Evolutionary conservation across 2,329 filamentous ascomycete species (phyloP).

Genomic region (Piedraia hortae): DNA sequence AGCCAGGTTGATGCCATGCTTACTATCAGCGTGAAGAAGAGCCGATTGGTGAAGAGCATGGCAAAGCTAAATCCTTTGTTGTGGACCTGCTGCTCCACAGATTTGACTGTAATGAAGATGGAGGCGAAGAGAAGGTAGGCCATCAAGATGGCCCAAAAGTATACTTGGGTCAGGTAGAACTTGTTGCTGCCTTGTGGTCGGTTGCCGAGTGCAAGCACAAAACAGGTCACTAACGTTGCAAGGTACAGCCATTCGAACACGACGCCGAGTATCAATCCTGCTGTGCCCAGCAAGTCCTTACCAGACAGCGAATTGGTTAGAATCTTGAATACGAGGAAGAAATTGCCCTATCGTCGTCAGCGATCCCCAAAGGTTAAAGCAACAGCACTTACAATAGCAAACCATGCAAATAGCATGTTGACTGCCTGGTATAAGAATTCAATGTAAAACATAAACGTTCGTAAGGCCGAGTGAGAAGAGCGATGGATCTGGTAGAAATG

Average conservation of each 20-base stretch:
- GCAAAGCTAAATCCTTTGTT: conserved; percentile 35
- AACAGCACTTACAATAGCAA: conserved; percentile 39
- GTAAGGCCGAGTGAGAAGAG: conserved; percentile 61
- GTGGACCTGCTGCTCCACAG: conserved; percentile 47
- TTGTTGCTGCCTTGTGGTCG: conserved; percentile 78
- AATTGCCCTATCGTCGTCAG: conserved; percentile 37
- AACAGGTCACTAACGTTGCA: conserved; percentile 73
- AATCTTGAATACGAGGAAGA: conserved; percentile 97
- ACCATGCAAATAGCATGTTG: conserved; percentile 98
- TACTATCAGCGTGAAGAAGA: conserved; percentile 84
- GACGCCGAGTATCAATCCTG: conserved; percentile 56
- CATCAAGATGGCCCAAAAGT: conserved; percentile 95
- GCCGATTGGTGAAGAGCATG: conserved; percentile 56
- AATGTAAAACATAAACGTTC: conserved; percentile 71
- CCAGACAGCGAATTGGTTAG: conserved; percentile 62
- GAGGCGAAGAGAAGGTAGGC: conserved; percentile 86
- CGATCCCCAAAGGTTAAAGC: not conserved
- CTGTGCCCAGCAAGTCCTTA: conserved; percentile 39
- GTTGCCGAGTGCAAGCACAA: conserved; percentile 82
- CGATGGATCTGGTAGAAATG: conserved; percentile 95
- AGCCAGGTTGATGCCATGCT: conserved; percentile 79
- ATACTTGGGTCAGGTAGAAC: conserved; percentile 91
- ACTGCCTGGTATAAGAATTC: conserved; percentile 87
- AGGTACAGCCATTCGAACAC: conserved; percentile 94
- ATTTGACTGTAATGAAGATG: conserved; percentile 72